These are phyloP conservation scores for Acacia acuminata DNA, from an alignment of 306 rosid species.

Conservation along the genomic window DNA sequence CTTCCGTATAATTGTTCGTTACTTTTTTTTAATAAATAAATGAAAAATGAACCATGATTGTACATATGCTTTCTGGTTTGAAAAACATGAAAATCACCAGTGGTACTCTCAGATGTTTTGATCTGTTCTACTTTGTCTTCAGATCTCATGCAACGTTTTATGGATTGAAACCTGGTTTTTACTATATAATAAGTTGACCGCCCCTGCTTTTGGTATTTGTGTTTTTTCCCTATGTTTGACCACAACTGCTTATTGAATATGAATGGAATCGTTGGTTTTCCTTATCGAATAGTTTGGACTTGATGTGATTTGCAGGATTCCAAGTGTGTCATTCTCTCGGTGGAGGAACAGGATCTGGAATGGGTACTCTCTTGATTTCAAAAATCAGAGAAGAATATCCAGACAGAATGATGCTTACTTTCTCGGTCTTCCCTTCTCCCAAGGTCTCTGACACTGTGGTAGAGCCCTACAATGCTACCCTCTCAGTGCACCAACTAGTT, in stretches of 20 bases:
- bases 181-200: constrained; percentile 26
- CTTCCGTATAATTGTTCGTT: not conserved
- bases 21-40: not conserved
- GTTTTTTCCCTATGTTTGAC: not conserved
- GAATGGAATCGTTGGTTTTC: not conserved
- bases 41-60: not conserved
- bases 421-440: constrained; percentile 46
- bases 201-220: constrained; percentile 54
- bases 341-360: constrained; percentile 84
- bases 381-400: constrained; percentile 50
- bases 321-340: constrained; percentile 81
- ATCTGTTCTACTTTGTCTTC: not conserved
- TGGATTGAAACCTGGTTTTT: not conserved
- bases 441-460: constrained; percentile 64
- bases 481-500: constrained; percentile 78
- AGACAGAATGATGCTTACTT: constrained; percentile 49
- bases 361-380: constrained; percentile 72
- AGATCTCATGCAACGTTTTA: not conserved
- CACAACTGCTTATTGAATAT: too few species aligned
- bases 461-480: constrained; percentile 80
- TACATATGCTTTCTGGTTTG: not conserved
- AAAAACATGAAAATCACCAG: not conserved
- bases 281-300: not conserved
- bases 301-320: constrained; percentile 46
- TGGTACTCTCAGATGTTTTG: not conserved